A percentile compares a stretch with the other conserved stretches of the same genome.
These are phyloP conservation scores for Trametes cinnabarina DNA, from an alignment of 768 basidiomycete genomes.

Conservation along the genomic window DNA sequence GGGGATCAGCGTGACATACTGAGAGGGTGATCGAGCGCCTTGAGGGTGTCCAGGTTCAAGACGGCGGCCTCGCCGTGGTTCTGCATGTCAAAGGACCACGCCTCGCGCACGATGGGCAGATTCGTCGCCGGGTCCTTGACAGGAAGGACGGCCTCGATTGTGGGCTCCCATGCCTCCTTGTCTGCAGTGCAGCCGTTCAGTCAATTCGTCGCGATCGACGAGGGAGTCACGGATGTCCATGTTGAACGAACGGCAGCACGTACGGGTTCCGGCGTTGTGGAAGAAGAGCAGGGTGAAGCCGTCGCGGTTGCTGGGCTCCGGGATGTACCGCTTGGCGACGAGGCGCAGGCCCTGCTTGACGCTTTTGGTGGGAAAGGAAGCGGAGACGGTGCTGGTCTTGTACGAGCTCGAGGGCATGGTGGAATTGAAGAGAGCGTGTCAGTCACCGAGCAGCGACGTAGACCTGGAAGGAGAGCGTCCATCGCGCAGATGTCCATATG, in stretches of 20 bases:
- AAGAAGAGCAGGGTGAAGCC: slow-evolving; percentile 9
- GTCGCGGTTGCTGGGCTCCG: background rate
- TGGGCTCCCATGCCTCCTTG: slow-evolving; percentile 19
- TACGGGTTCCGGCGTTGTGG: slow-evolving; percentile 8
- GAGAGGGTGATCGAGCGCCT: background rate
- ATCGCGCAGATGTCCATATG: too few relatives aligned
- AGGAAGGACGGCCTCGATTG: background rate
- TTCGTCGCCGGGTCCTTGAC: background rate
- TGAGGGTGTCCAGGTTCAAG: slow-evolving; percentile 1
- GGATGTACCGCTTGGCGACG: slow-evolving; percentile 4
- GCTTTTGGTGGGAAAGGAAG: too few relatives aligned
- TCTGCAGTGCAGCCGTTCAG: slow-evolving; percentile 1
- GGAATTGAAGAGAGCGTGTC: too few relatives aligned
- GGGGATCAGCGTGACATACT: background rate
- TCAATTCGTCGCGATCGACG: too few relatives aligned
- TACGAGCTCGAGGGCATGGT: too few relatives aligned
- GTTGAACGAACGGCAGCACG: too few relatives aligned
- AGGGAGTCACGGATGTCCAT: too few relatives aligned
- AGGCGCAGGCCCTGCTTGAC: slow-evolving; percentile 5
- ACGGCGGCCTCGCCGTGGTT: slow-evolving; percentile 13
- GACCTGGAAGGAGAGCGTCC: too few relatives aligned
- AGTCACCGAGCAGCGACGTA: too few relatives aligned
- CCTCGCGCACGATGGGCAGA: slow-evolving; percentile 9
- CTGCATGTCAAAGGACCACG: slow-evolving; percentile 20
- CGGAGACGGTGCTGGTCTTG: too few relatives aligned